phyloP scores from a whole-genome alignment of 2,329 filamentous ascomycete species.

The Colletotrichum echinochloae region DNA sequence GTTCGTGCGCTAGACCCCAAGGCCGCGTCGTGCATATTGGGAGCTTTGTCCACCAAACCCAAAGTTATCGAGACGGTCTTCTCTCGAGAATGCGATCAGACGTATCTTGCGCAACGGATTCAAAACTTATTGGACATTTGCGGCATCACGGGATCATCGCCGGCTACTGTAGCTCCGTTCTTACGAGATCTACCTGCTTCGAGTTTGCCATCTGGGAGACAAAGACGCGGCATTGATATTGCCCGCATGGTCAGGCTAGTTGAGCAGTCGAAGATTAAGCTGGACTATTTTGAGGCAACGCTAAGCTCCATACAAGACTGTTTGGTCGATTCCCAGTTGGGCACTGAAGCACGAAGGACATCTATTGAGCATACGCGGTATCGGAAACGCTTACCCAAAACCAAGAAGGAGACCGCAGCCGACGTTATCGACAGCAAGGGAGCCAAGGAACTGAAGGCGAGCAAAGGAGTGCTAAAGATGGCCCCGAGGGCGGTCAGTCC shows the following conservation, averaged over 20 bases:
- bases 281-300: not conserved
- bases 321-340: not conserved
- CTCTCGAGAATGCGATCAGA: slow-evolving; percentile 1
- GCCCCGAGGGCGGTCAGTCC: not conserved
- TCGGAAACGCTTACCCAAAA: not conserved
- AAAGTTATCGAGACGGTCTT: not conserved
- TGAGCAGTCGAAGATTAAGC: not conserved
- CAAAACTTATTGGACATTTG: slow-evolving; percentile 32
- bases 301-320: not conserved
- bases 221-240: slow-evolving; percentile 3
- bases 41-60: slow-evolving; percentile 2
- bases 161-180: slow-evolving; percentile 9
- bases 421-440: not conserved
- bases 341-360: no score
- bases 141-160: not conserved
- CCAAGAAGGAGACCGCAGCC: not conserved
- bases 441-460: not conserved
- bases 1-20: slow-evolving; percentile 44
- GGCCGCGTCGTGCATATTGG: slow-evolving; percentile 9
- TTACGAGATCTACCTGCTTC: not conserved
- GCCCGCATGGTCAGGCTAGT: slow-evolving; percentile 5
- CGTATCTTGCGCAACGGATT: slow-evolving; percentile 18
- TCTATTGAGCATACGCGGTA: not conserved
- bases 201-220: not conserved
- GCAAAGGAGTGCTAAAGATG: not conserved